These are phyloP conservation scores for Lipomyces sp. DNA, from an alignment of 805 yeast genomes.

Conservation along the genomic window DNA sequence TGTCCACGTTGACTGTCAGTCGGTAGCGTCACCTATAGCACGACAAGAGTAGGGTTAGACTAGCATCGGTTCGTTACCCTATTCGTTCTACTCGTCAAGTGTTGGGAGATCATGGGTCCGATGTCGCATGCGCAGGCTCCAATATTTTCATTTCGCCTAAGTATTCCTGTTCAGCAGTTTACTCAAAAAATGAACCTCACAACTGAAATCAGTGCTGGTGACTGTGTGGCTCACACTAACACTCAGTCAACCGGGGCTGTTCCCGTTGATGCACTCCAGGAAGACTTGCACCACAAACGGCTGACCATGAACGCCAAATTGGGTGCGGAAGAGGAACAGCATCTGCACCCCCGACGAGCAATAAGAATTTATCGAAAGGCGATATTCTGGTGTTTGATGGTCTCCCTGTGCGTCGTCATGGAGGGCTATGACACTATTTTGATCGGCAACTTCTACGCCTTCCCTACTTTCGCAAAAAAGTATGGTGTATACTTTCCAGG, in stretches of 20 bases:
- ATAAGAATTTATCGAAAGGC: conserved; percentile 50
- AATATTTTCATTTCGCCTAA: too few species aligned
- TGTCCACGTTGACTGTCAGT: too few species aligned
- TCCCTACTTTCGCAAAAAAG: conserved; percentile 31
- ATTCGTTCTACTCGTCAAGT: too few species aligned
- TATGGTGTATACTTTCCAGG: conserved; percentile 25
- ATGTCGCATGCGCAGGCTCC: too few species aligned
- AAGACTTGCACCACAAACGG: neutral
- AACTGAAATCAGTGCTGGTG: neutral
- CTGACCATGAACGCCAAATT: conserved; percentile 6
- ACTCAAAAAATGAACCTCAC: too few species aligned
- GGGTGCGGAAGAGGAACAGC: conserved; percentile 6
- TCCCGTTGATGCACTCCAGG: neutral
- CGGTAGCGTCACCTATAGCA: too few species aligned
- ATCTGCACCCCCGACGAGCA: neutral
- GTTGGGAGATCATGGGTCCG: too few species aligned
- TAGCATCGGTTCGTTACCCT: too few species aligned
- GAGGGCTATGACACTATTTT: conserved; percentile 56
- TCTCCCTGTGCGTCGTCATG: conserved; percentile 54
- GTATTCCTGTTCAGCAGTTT: too few species aligned
- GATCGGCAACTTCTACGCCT: conserved; percentile 51
- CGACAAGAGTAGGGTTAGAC: too few species aligned
- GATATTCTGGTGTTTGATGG: conserved; percentile 53
- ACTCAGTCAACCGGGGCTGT: neutral
- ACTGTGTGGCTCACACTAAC: neutral